phyloP scores from a whole-genome alignment of 2,329 filamentous ascomycete genomes.

The Colletotrichum noveboracense region DNA sequence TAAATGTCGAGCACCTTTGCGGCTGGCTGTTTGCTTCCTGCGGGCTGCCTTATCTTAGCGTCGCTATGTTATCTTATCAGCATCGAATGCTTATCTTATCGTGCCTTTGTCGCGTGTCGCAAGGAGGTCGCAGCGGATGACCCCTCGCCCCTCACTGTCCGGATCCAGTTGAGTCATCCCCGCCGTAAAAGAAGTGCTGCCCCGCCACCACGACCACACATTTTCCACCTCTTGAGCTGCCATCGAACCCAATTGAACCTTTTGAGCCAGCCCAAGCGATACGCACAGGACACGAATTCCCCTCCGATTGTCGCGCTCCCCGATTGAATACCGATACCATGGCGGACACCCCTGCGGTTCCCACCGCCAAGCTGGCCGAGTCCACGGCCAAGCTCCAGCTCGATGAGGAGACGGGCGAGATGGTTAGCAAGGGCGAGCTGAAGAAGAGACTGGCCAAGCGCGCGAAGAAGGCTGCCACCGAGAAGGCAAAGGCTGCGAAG shows the following conservation, averaged over 20 bases:
- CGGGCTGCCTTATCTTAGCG: neutral
- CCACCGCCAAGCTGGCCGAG: slow-evolving; percentile 57
- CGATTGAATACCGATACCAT: slow-evolving; percentile 33
- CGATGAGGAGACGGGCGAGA: slow-evolving; percentile 69
- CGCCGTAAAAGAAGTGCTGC: slow-evolving; percentile 18
- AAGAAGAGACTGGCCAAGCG: slow-evolving; percentile 66
- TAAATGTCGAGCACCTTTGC: neutral
- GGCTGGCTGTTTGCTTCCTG: neutral
- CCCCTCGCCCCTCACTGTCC: slow-evolving; percentile 7
- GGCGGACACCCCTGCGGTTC: slow-evolving; percentile 53
- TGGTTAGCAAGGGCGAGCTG: slow-evolving; percentile 68
- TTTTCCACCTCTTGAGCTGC: neutral
- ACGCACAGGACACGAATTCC: neutral
- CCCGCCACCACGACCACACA: slow-evolving; percentile 12
- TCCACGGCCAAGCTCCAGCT: slow-evolving; percentile 63
- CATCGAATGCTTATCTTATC: neutral
- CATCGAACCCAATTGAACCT: neutral
- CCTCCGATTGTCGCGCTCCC: neutral
- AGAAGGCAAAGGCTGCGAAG: slow-evolving; percentile 52
- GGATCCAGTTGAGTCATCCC: slow-evolving; percentile 19
- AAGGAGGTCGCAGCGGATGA: neutral
- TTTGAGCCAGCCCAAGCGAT: neutral
- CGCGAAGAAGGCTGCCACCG: slow-evolving; percentile 59
- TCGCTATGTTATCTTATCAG: neutral
- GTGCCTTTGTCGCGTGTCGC: neutral